Evolutionary conservation across 805 yeast genomes (phyloP).

Genomic region (Monosporozyma unispora): DNA sequence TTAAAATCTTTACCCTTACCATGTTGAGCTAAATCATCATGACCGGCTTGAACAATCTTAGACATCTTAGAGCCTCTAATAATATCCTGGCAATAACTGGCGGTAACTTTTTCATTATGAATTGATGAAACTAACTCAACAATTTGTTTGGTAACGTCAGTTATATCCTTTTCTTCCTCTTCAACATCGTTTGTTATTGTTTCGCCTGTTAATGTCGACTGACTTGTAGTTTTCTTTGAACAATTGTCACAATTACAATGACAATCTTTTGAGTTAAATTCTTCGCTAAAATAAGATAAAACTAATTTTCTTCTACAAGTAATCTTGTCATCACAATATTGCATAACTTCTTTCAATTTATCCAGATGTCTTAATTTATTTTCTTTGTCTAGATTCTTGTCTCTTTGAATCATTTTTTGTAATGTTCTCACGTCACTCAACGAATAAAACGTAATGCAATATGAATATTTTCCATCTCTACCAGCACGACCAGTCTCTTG

Average conservation of each 20-base stretch:
- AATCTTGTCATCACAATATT: constrained; percentile 81
- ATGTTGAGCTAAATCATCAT: constrained; percentile 49
- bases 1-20: constrained; percentile 61
- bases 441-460: constrained; percentile 74
- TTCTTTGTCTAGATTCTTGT: constrained; percentile 50
- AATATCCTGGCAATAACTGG: constrained; percentile 73
- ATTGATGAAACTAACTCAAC: constrained; percentile 49
- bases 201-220: not conserved
- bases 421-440: constrained; percentile 72
- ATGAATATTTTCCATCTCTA: constrained; percentile 78
- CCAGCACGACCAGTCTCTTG: constrained; percentile 99
- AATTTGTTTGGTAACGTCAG: constrained; percentile 51
- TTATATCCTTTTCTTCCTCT: constrained; percentile 55
- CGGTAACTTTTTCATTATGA: constrained; percentile 56
- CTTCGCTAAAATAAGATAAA: constrained; percentile 81
- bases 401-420: constrained; percentile 69
- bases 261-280: constrained; percentile 59
- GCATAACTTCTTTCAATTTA: constrained; percentile 73
- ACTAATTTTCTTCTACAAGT: constrained; percentile 90
- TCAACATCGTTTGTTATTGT: constrained; percentile 19
- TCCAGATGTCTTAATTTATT: constrained; percentile 70
- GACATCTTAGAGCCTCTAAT: constrained; percentile 61
- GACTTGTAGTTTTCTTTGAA: constrained; percentile 29
- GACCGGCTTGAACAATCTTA: constrained; percentile 56
- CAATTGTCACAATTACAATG: constrained; percentile 81